Evolutionary conservation across 148 eudicot species (phyloP), one percentile per base, ranked within the genome.

Genomic region (Limonium bicolor): DNA sequence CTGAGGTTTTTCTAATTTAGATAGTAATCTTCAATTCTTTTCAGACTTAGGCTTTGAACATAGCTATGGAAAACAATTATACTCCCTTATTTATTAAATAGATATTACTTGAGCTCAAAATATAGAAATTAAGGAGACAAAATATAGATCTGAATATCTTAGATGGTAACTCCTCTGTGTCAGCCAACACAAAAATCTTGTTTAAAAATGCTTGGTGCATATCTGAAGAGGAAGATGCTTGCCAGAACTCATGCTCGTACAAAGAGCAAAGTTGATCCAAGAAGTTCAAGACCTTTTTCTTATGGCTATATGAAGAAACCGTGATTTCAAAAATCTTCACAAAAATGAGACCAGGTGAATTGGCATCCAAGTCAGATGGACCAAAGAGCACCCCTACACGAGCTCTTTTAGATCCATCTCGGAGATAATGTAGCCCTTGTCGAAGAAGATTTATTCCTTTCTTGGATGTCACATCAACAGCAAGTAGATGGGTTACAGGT

Each of bases 401-500:
- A 63, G 95, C 79, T 55, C 27, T 67, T 67, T 67, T 56, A 48
- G 99, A 80, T 54, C 80, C 81, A 50, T 60, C 75, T 45, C 39
- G 63, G 72, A 90, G 79, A 60, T 90, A 90, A 33, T 32, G 85
- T 29, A 85, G 70, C 63, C 99, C 99, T 78, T 78, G 82, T 62
- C 58, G 85, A 15, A 90, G 71, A 56, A 90, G 62, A 61, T 70
- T 66, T 36, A 85, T 61, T 55, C 95, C 99, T 54, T 66, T 84
- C 54, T 56, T 68, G 48, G 93, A 84, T 4, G 72, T 65, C 33
- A 78, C 49, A 69, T 85, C 87, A 60, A 85, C 69, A 36, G 63
- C 72, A 51, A 84, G 76, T 59, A 80, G 81, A 75, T 90, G 99
- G 58, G 95, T 90, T 47, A 90, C 93, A 24, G 99, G 93, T 69